phyloP scores from a whole-genome alignment of 495 filamentous ascomycete genomes.

The Jackrogersella multiformis region DNA sequence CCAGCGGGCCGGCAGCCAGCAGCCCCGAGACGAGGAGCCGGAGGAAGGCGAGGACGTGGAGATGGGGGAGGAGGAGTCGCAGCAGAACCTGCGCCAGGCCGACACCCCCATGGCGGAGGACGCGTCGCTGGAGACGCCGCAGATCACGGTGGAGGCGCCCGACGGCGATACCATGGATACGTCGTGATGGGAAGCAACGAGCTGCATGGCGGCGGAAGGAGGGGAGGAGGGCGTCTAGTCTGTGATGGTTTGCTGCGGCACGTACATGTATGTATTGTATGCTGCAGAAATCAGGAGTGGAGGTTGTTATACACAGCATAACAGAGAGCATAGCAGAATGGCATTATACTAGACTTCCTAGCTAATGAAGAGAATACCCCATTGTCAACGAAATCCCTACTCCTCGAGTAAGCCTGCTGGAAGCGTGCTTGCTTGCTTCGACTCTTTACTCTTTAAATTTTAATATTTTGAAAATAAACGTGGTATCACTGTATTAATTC shows the following conservation, averaged over 20 bases:
- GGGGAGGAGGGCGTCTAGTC: background rate
- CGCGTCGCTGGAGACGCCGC: constrained; percentile 58
- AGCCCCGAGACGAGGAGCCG: constrained; percentile 60
- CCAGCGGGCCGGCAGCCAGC: constrained; percentile 56
- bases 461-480: background rate
- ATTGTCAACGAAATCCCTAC: constrained; percentile 13
- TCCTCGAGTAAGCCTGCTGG: background rate
- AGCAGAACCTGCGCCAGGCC: constrained; percentile 46
- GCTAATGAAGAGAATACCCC: constrained; percentile 5
- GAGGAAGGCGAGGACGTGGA: constrained; percentile 76
- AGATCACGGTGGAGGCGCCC: constrained; percentile 62
- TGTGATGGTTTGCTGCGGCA: too few relatives aligned
- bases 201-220: too few relatives aligned
- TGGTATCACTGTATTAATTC: constrained; percentile 43
- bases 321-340: constrained; percentile 10
- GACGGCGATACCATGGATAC: constrained; percentile 75
- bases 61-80: constrained; percentile 54
- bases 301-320: constrained; percentile 44
- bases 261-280: too few relatives aligned
- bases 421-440: constrained; percentile 6
- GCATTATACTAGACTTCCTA: background rate
- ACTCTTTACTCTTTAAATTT: background rate
- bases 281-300: too few relatives aligned
- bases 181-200: constrained; percentile 50
- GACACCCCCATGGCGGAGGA: constrained; percentile 55